Base-by-base conservation (phyloP, 2,329 filamentous ascomycete genomes). In the Hypomyces rosellus region DNA sequence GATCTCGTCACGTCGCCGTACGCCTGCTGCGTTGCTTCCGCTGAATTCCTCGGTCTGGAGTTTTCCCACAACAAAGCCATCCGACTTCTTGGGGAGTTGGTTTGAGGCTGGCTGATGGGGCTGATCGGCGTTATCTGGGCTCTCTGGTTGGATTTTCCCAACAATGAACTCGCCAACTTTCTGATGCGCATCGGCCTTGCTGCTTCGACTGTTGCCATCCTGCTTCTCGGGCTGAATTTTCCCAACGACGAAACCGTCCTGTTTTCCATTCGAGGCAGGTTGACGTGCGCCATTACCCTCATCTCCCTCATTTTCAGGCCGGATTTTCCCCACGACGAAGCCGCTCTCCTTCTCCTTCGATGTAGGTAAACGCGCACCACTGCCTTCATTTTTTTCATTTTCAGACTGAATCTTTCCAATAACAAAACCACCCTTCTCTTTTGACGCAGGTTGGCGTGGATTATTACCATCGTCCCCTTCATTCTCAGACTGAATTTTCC, bases 141-240 rank as follows among this genome's bases (percentile, higher is more conserved):
- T 16, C 16, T 46, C 44, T 38, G 44, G 22, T 18, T 44, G 36
- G n/a, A 50, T 50, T 39, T 46, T 46, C 22, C 44, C 44, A 46
- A 46, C 33, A 11, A 36, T n/a, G 18, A 46, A 46, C 1, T 12
- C 30, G n/a, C 34, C 44, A 15, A 36, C 44, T 7, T 20, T 20
- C 20, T 5, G 20, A 30, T 11, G 14, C 12, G 6, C 15, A 16
- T 25, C 20, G 5, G 20, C 20, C 20, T 20, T 3, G 20, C 20
- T 5, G 20, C 3, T 20, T 20, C 5, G 20, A 20, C 20, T 20
- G 20, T 20, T 20, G 20, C 20, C 20, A 20, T 20, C 20, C 20
- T 20, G 20, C 20, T 20, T 16, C 16, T 46, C 44, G 18, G 44
- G 22, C 13, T 44, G 36, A 12, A 50, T 50, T 39, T 46, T 46